Evolutionary conservation across 2,329 filamentous ascomycete species (phyloP).

Genomic region (Xylariales sp.): DNA sequence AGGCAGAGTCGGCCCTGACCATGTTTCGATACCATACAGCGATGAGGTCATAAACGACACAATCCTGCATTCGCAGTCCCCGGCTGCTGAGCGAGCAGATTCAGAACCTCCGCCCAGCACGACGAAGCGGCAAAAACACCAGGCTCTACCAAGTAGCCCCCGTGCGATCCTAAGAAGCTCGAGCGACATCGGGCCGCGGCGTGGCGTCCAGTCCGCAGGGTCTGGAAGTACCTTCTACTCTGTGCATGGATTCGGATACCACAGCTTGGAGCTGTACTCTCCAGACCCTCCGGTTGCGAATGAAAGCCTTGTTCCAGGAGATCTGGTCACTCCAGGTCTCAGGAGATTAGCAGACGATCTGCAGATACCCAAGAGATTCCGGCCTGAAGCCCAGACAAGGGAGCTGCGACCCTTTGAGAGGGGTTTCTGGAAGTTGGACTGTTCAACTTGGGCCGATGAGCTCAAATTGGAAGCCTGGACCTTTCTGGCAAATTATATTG

Average conservation of each 20-base stretch:
- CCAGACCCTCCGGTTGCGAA: conserved; percentile 48
- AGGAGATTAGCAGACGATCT: conserved; percentile 48
- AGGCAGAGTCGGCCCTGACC: not conserved
- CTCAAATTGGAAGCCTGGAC: conserved; percentile 55
- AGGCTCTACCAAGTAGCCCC: conserved; percentile 10
- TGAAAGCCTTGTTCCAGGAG: conserved; percentile 33
- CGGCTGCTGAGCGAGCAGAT: conserved; percentile 16
- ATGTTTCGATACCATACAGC: conserved; percentile 1
- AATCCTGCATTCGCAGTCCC: conserved; percentile 13
- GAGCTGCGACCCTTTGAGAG: conserved; percentile 59
- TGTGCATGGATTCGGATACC: conserved; percentile 20
- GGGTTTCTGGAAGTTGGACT: conserved; percentile 71
- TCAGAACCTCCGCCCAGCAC: conserved; percentile 27
- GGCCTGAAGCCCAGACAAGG: conserved; percentile 43
- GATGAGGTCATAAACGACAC: conserved; percentile 19
- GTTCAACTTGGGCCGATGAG: conserved; percentile 44
- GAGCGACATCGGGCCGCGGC: conserved; percentile 26
- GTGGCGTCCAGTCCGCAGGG: not conserved
- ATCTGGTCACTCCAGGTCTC: conserved; percentile 54
- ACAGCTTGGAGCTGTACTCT: conserved; percentile 46
- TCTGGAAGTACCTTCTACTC: conserved; percentile 17
- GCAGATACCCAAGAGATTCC: conserved; percentile 48
- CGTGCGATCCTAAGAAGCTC: conserved; percentile 23
- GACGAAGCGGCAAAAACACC: conserved; percentile 20
- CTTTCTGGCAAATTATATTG: conserved; percentile 56